Evolutionary conservation across 2,329 filamentous ascomycete genomes (phyloP), one percentile per base, ranked within the genome.

Genomic region (Dactylellina sp.): DNA sequence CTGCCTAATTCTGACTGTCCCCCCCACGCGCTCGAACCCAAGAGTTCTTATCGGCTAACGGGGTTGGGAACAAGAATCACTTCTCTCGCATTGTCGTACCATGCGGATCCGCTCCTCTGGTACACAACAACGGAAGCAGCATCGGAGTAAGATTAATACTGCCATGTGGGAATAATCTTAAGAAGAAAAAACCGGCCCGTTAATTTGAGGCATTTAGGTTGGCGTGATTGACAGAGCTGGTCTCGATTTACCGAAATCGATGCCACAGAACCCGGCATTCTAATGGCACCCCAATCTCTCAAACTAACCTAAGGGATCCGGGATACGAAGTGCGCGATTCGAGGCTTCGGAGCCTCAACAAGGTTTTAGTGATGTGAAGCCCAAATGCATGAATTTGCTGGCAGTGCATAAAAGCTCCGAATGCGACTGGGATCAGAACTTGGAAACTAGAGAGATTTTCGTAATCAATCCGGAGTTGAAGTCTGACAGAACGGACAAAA

Each of bases 321-420:
- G n/a, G 47, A 46, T 40, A 57, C 20, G 50, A 71, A n/a, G n/a
- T 57, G 52, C 42, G 50, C 66, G 59, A 57, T 53, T 42, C 12
- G 44, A 71, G 42, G 50, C 50, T 56, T 50, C 66, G 57, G 66
- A 71, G 66, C 66, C 66, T 71, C 66, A 71, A 71, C 59, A 40
- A 49, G 49, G 40, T 42, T 16, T 32, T 46, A 16, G 55, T 61
- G 42, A 39, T 50, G 14, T 28, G n/a, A 60, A 62, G 39, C 47
- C 28, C 39, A 16, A 46, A 55, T 71, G 66, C 66, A 71, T 20
- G 66, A 46, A 12, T 63, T 71, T 37, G 66, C 52, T 71, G 66
- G 66, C 66, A 63, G 42, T 63, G 66, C 66, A 71, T 71, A 42
- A 62, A 62, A 52, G 35, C 9, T 25, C 46, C 66, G 35, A 40